Percentiles rank a stretch among this genome's conserved stretches.
Evolutionary conservation across 2,329 filamentous ascomycete species (phyloP).

Genomic region (Lasiodiplodia citricola): DNA sequence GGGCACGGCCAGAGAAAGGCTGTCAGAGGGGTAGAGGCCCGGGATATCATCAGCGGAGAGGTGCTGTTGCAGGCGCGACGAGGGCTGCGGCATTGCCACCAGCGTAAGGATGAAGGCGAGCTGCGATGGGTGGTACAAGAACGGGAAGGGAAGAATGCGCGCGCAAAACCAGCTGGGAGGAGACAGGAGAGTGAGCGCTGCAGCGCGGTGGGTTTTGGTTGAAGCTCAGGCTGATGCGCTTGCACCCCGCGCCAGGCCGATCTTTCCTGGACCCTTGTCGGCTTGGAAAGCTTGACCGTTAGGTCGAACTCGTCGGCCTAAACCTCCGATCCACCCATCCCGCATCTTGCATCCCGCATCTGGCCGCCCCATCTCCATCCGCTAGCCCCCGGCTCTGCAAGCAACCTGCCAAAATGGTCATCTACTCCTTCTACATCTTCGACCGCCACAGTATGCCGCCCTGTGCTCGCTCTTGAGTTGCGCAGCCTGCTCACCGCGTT

Average conservation of each 20-base stretch:
- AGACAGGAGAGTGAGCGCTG: constrained; percentile 6
- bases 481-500: constrained; percentile 18
- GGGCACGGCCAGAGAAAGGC: constrained; percentile 55
- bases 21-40: constrained; percentile 53
- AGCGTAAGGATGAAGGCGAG: not conserved
- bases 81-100: constrained; percentile 19
- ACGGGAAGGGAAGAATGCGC: not conserved
- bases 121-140: not conserved
- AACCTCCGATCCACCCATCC: constrained; percentile 15
- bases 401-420: constrained; percentile 69
- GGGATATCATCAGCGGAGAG: constrained; percentile 37
- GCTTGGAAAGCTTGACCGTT: constrained; percentile 16
- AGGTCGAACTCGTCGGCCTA: constrained; percentile 4
- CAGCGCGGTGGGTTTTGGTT: constrained; percentile 5
- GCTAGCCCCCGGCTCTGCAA: not conserved
- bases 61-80: constrained; percentile 29
- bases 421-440: constrained; percentile 99
- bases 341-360: constrained; percentile 7
- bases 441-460: constrained; percentile 86
- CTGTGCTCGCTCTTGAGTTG: not conserved
- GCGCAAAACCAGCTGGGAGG: not conserved
- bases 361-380: not conserved
- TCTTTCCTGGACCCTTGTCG: constrained; percentile 19
- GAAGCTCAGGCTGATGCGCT: constrained; percentile 23
- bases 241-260: constrained; percentile 23